Percentiles rank a stretch among this genome's conserved stretches.
These are phyloP conservation scores for Malassezia caprae DNA, from an alignment of 1,284 basidiomycete genomes.

Conservation along the genomic window DNA sequence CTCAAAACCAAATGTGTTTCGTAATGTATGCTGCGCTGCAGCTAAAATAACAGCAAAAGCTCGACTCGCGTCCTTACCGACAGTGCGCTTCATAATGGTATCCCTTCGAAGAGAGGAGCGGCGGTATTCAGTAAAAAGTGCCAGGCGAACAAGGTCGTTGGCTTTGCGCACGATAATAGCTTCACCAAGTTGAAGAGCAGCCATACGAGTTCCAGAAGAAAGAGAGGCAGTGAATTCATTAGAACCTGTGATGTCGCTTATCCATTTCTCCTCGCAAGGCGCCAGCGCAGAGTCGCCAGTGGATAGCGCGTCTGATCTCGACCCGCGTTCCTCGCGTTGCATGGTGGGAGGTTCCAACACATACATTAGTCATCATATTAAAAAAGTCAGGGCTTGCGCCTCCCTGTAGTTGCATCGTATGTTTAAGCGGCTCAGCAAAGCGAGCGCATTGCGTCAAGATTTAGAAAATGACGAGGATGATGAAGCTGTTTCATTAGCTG, in stretches of 20 bases:
- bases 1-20: slow-evolving; percentile 24
- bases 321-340: background rate
- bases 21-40: slow-evolving; percentile 17
- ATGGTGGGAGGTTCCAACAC: background rate
- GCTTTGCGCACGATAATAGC: slow-evolving; percentile 2
- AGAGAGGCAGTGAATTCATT: background rate
- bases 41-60: slow-evolving; percentile 24
- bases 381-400: background rate
- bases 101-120: slow-evolving; percentile 16
- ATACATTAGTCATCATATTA: slow-evolving; percentile 9
- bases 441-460: background rate
- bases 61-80: slow-evolving; percentile 19
- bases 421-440: slow-evolving; percentile 16
- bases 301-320: background rate
- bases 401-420: background rate
- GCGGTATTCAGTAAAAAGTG: slow-evolving; percentile 23
- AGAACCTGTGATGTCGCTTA: background rate
- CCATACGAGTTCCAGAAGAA: background rate
- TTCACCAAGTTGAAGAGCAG: background rate
- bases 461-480: background rate
- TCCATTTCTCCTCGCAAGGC: background rate
- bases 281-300: background rate
- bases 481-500: background rate
- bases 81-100: slow-evolving; percentile 20
- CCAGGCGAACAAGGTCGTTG: slow-evolving; percentile 23